Evolutionary conservation across 1,284 basidiomycete species (phyloP).

Genomic region (Leccinum pallidistipes): DNA sequence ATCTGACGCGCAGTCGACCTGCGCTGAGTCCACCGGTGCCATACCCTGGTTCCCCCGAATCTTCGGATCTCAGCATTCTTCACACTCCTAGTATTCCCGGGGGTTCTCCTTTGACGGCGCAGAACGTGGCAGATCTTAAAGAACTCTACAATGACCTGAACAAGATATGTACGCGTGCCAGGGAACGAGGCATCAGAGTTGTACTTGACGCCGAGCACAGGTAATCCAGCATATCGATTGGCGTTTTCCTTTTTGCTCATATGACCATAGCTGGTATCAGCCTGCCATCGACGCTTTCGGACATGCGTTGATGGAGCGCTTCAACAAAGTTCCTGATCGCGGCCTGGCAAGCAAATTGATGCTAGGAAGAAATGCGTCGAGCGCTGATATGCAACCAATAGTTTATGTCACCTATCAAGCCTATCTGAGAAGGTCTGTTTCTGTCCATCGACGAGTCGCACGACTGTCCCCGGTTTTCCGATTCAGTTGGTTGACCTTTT

Average conservation of each 20-base stretch:
- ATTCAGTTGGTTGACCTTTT: slow-evolving; percentile 11
- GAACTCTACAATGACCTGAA: slow-evolving; percentile 61
- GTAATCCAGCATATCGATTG: slow-evolving; percentile 28
- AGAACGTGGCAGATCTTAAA: slow-evolving; percentile 60
- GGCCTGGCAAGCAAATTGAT: slow-evolving; percentile 2
- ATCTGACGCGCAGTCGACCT: slow-evolving; percentile 22
- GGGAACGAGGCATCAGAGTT: slow-evolving; percentile 59
- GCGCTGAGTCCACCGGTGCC: slow-evolving; percentile 25
- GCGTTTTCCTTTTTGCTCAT: background rate
- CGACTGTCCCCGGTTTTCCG: background rate
- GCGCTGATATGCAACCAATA: slow-evolving; percentile 53
- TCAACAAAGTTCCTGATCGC: slow-evolving; percentile 56
- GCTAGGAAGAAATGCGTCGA: slow-evolving; percentile 1
- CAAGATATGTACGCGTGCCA: slow-evolving; percentile 59
- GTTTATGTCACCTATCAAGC: slow-evolving; percentile 85
- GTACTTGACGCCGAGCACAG: slow-evolving; percentile 85
- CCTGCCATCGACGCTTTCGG: slow-evolving; percentile 83
- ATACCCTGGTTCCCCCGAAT: slow-evolving; percentile 29
- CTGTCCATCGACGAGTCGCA: slow-evolving; percentile 5
- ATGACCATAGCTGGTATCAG: slow-evolving; percentile 66
- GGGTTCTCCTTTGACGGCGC: slow-evolving; percentile 39
- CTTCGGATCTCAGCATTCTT: slow-evolving; percentile 30
- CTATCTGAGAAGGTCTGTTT: slow-evolving; percentile 68
- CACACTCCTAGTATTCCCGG: slow-evolving; percentile 36
- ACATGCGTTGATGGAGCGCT: slow-evolving; percentile 72